Conservation (phyloP, 2,329 filamentous ascomycete species). For the Hyphodiscus sp. region DNA sequence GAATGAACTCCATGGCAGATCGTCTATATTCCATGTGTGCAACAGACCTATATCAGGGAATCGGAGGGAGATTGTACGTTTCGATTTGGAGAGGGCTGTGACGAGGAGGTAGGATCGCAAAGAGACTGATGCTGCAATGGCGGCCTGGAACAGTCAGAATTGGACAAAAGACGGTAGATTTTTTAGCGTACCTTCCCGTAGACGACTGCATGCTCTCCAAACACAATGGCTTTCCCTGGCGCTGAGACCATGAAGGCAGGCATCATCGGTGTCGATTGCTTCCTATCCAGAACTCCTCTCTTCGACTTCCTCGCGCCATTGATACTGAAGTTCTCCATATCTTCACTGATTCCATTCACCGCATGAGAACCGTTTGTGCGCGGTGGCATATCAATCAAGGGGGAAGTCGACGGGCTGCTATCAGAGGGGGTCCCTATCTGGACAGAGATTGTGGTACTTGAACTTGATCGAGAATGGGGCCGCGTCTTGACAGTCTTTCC, state of each 20-base stretch:
- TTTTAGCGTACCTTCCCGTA: slow-evolving; percentile 69
- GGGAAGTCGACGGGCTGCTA: slow-evolving; percentile 14
- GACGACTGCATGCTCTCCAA: slow-evolving; percentile 96
- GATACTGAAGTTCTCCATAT: slow-evolving; percentile 14
- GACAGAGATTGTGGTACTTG: slow-evolving; percentile 15
- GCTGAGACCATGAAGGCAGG: slow-evolving; percentile 97
- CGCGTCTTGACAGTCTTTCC: slow-evolving; percentile 7
- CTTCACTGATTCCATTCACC: slow-evolving; percentile 11
- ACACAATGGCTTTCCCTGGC: slow-evolving; percentile 96
- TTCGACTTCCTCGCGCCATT: slow-evolving; percentile 18
- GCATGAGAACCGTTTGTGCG: slow-evolving; percentile 7
- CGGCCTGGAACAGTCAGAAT: slow-evolving; percentile 48
- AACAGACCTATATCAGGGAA: slow-evolving; percentile 87
- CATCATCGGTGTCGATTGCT: slow-evolving; percentile 61
- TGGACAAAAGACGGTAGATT: slow-evolving; percentile 4
- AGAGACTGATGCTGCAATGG: slow-evolving; percentile 91
- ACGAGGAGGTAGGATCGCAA: slow-evolving; percentile 95
- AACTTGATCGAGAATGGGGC: slow-evolving; percentile 18
- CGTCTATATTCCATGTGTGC: slow-evolving; percentile 91
- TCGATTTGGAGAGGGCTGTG: slow-evolving; percentile 87
- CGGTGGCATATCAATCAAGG: slow-evolving; percentile 16
- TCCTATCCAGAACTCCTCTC: slow-evolving; percentile 36
- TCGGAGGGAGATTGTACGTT: slow-evolving; percentile 76
- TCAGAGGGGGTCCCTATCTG: slow-evolving; percentile 21
- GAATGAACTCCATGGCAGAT: slow-evolving; percentile 82